These are phyloP conservation scores for Trichosporon faecale DNA, from an alignment of 1,284 basidiomycete genomes.

Conservation along the genomic window DNA sequence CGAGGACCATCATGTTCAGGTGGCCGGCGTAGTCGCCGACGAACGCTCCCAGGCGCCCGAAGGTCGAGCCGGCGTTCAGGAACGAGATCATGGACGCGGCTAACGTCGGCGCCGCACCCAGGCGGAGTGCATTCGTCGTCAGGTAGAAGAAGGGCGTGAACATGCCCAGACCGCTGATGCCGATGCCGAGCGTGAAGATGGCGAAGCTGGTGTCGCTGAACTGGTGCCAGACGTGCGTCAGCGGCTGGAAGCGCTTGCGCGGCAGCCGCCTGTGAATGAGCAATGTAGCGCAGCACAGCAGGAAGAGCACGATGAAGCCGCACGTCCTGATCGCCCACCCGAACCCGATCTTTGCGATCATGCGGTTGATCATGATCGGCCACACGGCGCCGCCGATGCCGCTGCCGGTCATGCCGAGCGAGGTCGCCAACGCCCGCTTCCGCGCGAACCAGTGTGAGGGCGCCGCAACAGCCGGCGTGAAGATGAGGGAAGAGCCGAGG, in stretches of 20 bases:
- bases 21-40: conserved; percentile 19
- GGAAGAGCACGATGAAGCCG: conserved; percentile 32
- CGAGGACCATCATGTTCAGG: conserved; percentile 42
- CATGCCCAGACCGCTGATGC: conserved; percentile 36
- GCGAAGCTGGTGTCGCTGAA: conserved; percentile 31
- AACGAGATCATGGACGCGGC: conserved; percentile 36
- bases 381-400: conserved; percentile 47
- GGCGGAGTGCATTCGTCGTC: conserved; percentile 33
- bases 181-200: conserved; percentile 28
- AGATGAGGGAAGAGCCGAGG: conserved; percentile 53
- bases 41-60: conserved; percentile 26
- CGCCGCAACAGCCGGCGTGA: conserved; percentile 56
- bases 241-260: conserved; percentile 25
- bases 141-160: conserved; percentile 42
- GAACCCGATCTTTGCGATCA: conserved; percentile 26
- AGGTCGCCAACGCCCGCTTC: conserved; percentile 35
- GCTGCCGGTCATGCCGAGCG: conserved; percentile 35
- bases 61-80: conserved; percentile 38
- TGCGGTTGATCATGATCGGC: conserved; percentile 15
- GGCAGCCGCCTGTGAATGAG: conserved; percentile 30
- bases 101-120: conserved; percentile 36
- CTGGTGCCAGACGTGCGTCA: conserved; percentile 25
- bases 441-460: conserved; percentile 57
- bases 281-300: conserved; percentile 22
- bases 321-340: conserved; percentile 31